Evolutionary conservation across 2,329 filamentous ascomycete species (phyloP).

Genomic region (Cladosporium sphaerospermum): DNA sequence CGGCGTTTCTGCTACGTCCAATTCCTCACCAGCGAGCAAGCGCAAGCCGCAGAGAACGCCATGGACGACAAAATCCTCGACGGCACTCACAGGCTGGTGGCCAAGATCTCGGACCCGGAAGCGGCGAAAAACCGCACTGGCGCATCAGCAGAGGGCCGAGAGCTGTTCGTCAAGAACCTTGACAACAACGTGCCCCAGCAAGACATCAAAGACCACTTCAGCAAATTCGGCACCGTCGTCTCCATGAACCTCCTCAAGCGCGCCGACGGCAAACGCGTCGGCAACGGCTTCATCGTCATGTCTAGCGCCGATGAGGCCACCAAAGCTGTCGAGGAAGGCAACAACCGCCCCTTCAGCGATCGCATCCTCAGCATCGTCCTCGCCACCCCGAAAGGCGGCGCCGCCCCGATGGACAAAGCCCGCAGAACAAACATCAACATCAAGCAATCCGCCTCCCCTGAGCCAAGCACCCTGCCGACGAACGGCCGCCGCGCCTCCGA

Average conservation of each 20-base stretch:
- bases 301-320: conserved; percentile 45
- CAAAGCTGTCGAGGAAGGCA: conserved; percentile 26
- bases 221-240: conserved; percentile 68
- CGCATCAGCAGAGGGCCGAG: conserved; percentile 77
- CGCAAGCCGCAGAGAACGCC: conserved; percentile 59
- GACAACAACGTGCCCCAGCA: conserved; percentile 63
- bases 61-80: conserved; percentile 67
- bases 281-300: conserved; percentile 76
- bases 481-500: conserved; percentile 24
- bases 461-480: conserved; percentile 14
- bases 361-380: conserved; percentile 31
- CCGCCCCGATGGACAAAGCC: conserved; percentile 25
- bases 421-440: conserved; percentile 27
- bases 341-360: conserved; percentile 29
- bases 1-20: conserved; percentile 94
- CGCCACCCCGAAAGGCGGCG: conserved; percentile 24
- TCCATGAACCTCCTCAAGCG: conserved; percentile 65
- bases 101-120: conserved; percentile 77
- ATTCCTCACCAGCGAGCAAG: conserved; percentile 65
- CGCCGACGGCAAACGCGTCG: conserved; percentile 62
- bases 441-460: conserved; percentile 24
- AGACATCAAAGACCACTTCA: conserved; percentile 65
- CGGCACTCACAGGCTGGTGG: conserved; percentile 61
- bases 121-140: conserved; percentile 73
- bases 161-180: conserved; percentile 80